Evolutionary conservation across 208 protist genomes (phyloP).

Genomic region (Naegleria fowleri): DNA sequence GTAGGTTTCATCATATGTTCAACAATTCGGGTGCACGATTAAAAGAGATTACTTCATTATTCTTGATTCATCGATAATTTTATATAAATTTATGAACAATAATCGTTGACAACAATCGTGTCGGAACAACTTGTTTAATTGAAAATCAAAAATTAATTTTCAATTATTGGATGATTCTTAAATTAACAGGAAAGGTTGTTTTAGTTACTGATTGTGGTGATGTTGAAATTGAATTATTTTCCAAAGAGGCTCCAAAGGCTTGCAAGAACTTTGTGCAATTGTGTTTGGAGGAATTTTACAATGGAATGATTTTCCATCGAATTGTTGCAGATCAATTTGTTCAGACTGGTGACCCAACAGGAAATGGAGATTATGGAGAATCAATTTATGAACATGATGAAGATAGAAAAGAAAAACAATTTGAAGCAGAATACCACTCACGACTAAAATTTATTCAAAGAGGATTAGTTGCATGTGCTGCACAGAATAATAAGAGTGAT

Average conservation of each 20-base stretch:
- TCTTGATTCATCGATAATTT: too few relatives aligned
- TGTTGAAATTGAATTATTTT: slow-evolving; percentile 24
- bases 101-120: too few relatives aligned
- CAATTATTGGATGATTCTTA: background rate
- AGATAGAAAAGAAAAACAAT: background rate
- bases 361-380: background rate
- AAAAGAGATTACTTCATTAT: too few relatives aligned
- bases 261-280: slow-evolving; percentile 32
- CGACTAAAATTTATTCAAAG: slow-evolving; percentile 13
- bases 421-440: slow-evolving; percentile 19
- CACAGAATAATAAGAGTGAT: background rate
- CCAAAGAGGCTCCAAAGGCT: background rate
- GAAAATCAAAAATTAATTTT: too few relatives aligned
- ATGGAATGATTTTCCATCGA: slow-evolving; percentile 14
- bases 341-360: slow-evolving; percentile 15
- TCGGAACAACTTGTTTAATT: too few relatives aligned
- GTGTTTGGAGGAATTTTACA: slow-evolving; percentile 24
- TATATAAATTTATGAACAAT: too few relatives aligned
- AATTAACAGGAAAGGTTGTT: background rate
- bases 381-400: background rate
- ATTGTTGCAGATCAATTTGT: background rate
- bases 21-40: too few relatives aligned
- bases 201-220: background rate
- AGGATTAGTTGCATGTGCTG: slow-evolving; percentile 20
- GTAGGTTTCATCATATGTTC: too few relatives aligned